phyloP scores from a whole-genome alignment of 1,139 yeast species.

The Yamadazyma dushanensis region DNA sequence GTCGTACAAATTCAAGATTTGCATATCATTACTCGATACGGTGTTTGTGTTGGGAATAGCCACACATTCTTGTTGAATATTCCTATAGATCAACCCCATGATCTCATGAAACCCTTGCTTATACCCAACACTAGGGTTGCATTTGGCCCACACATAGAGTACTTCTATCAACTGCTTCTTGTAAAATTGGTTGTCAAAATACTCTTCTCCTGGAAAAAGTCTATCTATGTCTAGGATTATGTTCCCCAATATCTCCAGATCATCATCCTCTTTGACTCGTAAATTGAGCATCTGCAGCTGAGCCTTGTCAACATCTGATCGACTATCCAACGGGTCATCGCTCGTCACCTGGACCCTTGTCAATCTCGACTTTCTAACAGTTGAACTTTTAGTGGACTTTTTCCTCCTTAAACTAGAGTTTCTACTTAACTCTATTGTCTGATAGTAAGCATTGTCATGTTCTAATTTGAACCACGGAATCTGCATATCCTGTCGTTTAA shows the following conservation, averaged over 20 bases:
- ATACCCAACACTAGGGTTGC: slow-evolving; percentile 54
- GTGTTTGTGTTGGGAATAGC: slow-evolving; percentile 35
- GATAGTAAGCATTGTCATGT: slow-evolving; percentile 30
- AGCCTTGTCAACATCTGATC: not conserved
- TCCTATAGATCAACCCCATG: slow-evolving; percentile 57
- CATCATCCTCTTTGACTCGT: slow-evolving; percentile 13
- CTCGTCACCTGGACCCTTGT: slow-evolving; percentile 13
- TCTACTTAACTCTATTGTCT: slow-evolving; percentile 18
- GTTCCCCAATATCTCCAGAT: slow-evolving; percentile 34
- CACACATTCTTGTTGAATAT: slow-evolving; percentile 43
- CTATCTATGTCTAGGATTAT: slow-evolving; percentile 66
- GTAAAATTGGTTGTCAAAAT: slow-evolving; percentile 34
- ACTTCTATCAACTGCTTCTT: slow-evolving; percentile 51
- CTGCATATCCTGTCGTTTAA: slow-evolving; percentile 30
- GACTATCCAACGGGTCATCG: slow-evolving; percentile 9
- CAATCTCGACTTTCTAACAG: slow-evolving; percentile 17
- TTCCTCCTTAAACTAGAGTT: slow-evolving; percentile 16
- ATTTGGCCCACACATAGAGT: slow-evolving; percentile 54
- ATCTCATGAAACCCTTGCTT: slow-evolving; percentile 75
- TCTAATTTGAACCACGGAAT: slow-evolving; percentile 43
- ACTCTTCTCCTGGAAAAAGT: slow-evolving; percentile 58
- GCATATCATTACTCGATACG: slow-evolving; percentile 33
- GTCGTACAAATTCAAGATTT: slow-evolving; percentile 40
- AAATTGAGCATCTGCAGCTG: not conserved
- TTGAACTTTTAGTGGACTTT: slow-evolving; percentile 7